Evolutionary conservation across 2,329 filamentous ascomycete species (phyloP).

Genomic region (Clarireedia monteithiana): DNA sequence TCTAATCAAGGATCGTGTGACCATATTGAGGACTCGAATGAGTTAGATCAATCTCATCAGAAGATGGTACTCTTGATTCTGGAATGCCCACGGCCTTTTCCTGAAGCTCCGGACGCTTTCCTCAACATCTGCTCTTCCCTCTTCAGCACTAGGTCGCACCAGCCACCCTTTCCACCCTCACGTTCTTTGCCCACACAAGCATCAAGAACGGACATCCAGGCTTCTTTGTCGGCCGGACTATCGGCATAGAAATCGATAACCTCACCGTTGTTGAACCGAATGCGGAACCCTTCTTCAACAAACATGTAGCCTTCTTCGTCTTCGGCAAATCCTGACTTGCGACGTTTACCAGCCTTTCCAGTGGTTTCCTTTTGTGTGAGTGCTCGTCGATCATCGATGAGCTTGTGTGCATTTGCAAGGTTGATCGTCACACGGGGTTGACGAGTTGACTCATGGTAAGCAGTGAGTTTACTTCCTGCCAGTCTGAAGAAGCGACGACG

Average conservation of each 20-base stretch:
- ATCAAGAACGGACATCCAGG: constrained; percentile 90
- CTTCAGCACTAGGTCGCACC: constrained; percentile 62
- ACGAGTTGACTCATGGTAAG: constrained; percentile 90
- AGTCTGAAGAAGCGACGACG: constrained; percentile 96
- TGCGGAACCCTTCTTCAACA: constrained; percentile 97
- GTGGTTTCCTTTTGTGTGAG: constrained; percentile 78
- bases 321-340: constrained; percentile 92
- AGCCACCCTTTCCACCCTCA: constrained; percentile 48
- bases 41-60: neutral
- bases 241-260: constrained; percentile 83
- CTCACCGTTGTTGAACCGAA: constrained; percentile 96
- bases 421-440: constrained; percentile 97
- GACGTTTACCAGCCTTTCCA: constrained; percentile 68
- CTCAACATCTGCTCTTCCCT: constrained; percentile 38
- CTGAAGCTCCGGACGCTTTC: constrained; percentile 18
- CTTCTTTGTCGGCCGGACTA: constrained; percentile 77
- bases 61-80: constrained; percentile 26
- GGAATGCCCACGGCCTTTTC: constrained; percentile 21
- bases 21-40: neutral
- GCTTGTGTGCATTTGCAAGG: constrained; percentile 79
- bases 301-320: constrained; percentile 99
- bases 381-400: constrained; percentile 85
- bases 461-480: constrained; percentile 81
- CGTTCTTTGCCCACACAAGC: constrained; percentile 45
- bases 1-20: neutral